Evolutionary conservation across 2,329 filamentous ascomycete genomes (phyloP), one percentile per base, ranked within the genome.

Genomic region (Penicillium sp.): DNA sequence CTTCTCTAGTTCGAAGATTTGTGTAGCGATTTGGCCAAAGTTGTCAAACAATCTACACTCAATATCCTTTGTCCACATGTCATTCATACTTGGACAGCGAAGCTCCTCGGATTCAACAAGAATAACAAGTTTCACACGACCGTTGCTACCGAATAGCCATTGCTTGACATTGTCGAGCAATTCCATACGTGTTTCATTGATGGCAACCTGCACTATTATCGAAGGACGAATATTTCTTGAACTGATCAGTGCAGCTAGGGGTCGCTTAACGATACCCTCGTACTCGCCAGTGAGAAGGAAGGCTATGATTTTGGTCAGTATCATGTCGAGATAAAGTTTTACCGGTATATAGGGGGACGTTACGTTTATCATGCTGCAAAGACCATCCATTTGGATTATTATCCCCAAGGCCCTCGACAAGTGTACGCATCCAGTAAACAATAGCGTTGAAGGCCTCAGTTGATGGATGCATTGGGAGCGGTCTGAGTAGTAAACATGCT

Each of bases 151-250:
- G 33, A 40, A 51, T 24, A 51, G 16, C 48, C 48, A 51, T 26
- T 51, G 23, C 33, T 51, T 51, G 18, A 42, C 48, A 51, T 28
- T 51, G 21, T 51, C 33, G 21, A 51, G 23, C 5, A 51, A n/a
- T 42, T 51, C 33, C 23, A 26, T 26, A 12, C 21, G 33, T 42
- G 35, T 42, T 21, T 42, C 48, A 6, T 40, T 51, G 35, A 11
- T 42, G n/a, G 18, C 28, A 26, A 20, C 47, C 9, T 50, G 23
- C 16, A 50, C 21, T 18, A 50, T 14, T 9, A 26, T 16, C 11
- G 33, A 50, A 3, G 47, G 33, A 33, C 21, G 35, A 5, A 23
- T 9, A n/a, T 40, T 21, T 1, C 35, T 26, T 5, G 21, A 20
- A 6, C 33, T 50, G 33, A 40, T 40, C 14, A 50, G 30, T 6